Base-by-base conservation (phyloP, 352 stramenopile genomes). In the Pythium graminicola region DNA sequence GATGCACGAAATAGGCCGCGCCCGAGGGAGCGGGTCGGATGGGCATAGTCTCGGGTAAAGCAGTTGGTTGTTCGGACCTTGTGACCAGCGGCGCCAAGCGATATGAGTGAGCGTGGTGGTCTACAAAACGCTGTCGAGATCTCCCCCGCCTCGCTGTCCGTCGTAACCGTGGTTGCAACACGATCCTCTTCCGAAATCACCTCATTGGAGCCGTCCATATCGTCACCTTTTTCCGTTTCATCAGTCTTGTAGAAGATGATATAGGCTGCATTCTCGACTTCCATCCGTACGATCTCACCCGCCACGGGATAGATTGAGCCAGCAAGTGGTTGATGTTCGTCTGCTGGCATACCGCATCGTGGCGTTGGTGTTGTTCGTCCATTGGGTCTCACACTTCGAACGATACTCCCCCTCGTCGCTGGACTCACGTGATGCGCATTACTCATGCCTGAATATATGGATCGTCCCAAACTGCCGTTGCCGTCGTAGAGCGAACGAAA, bases 171-270 rank as follows among this genome's bases (percentile, higher is more conserved):
- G 24, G 29, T 32, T 22, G 40, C 31, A 23, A 78, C 71, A 1
- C n/a, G 53, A 11, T 67, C 66, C 46, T 82, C 65, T 33, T 56
- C 19, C 36, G 26, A 24, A 77, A 66, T 3, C 60, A 72, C 24
- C 9, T 54, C 35, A 2, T 44, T 36, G 1, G 36, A 32, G 3
- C 27, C 27, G 1, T 58, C 20, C 72, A 72, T 13, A 53, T 57
- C 49, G 74, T 53, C 50, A 22, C 75, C 77, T 22, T 81, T 75
- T 33, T 74, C 73, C 16, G 62, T 65, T 8, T 84, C 76, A 11
- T 86, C 77, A 9, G 61, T 70, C 60, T 93, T 93, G 69, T 92
- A 94, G 39, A 92, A 94, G 33, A 94, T 90, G 42, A 94, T 94
- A 59, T 94, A 94, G 9, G 83, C 79, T 14, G 69, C 76, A 36